Base-by-base conservation (phyloP, 139 green algal species). In the Coelastrella sp. region DNA sequence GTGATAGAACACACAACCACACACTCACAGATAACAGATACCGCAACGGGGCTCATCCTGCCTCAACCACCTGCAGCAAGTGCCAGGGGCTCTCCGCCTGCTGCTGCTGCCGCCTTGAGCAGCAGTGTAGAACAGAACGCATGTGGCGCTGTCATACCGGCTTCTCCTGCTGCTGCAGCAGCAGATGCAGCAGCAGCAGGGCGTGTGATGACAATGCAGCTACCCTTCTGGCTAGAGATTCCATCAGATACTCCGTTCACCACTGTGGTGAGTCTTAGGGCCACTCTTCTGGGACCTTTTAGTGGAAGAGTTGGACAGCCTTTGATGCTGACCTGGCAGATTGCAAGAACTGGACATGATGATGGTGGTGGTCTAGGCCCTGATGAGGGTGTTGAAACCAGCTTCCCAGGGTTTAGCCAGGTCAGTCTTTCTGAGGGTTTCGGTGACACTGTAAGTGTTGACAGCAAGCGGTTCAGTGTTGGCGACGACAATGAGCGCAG, bases 181-280 rank as follows among this genome's bases (percentile, higher is more conserved):
- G 35, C 67, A 15, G 17, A 35, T 76, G 34, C 37, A 59, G 37
- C 17, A 13, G 69, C 75, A 59, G 53, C 75, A 51, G 53, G 66
- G 7, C 35, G 53, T 38, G 35, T 69, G 5, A 69, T 71, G 75
- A 59, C 75, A 1, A 5, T 82, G 2, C 75, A 35, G 51, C 53
- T 82, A 23, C 75, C 75, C 23, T 71, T 82, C 6, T 82, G 75
- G 75, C 75, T 82, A 34, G 75, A 82, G 23, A 71, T 82, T 32
- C 51, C 75, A 2, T 82, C 75, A 6, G 19, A 15, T 38, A 48
- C 25, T 66, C 64, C 15, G 64, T 30, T 30, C 64, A 19, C 75
- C 27, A 17, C 75, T 69, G 75, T 53, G 38, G 75, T 53, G 34
- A 48, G 35, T 32, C 8, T 82, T 17, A 64, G 38, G 27, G 53